Conservation (phyloP, 192 early-diverging fungal genomes). For the Gonapodya sp. region DNA sequence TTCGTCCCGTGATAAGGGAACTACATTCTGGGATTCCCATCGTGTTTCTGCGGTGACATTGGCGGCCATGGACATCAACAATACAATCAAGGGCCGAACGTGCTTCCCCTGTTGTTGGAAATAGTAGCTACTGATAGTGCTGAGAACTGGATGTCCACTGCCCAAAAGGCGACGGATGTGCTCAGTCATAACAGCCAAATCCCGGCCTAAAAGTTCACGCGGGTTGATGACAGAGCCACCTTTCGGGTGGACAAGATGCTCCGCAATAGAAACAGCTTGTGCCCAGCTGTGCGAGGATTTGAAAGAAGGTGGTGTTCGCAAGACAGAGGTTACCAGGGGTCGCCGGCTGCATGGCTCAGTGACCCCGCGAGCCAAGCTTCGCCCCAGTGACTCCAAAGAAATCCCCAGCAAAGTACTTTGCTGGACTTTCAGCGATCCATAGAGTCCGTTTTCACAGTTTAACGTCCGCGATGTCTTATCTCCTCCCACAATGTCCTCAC, state of each 20-base stretch:
- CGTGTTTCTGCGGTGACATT: conserved; percentile 32
- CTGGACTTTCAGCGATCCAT: too few species aligned
- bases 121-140: conserved; percentile 84
- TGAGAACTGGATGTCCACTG: conserved; percentile 78
- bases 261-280: neutral
- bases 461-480: too few species aligned
- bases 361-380: too few species aligned
- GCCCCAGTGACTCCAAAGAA: too few species aligned
- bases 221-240: conserved; percentile 52
- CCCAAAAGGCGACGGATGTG: conserved; percentile 79
- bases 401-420: too few species aligned
- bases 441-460: too few species aligned
- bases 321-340: too few species aligned
- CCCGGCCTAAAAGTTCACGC: conserved; percentile 66
- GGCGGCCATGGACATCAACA: conserved; percentile 82
- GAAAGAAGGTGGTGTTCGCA: neutral
- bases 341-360: too few species aligned
- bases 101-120: conserved; percentile 80
- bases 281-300: neutral
- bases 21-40: conserved; percentile 7
- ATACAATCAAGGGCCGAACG: conserved; percentile 82
- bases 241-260: neutral
- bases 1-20: conserved; percentile 11
- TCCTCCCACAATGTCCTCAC: too few species aligned
- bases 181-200: conserved; percentile 72